phyloP scores from a whole-genome alignment of 768 basidiomycete species.

The Crucibulum laeve region DNA sequence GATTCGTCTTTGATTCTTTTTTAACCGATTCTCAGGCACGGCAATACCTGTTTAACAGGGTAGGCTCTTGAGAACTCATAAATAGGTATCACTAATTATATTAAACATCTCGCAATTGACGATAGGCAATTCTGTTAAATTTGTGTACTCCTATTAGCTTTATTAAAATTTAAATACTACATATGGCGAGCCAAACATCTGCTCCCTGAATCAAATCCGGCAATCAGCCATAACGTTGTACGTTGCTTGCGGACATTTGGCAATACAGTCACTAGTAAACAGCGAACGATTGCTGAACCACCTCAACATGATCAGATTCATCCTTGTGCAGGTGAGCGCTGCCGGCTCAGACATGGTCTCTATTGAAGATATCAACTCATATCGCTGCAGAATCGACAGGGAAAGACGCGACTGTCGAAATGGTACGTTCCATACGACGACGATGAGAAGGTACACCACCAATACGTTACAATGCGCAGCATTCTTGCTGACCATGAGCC shows the following conservation, averaged over 20 bases:
- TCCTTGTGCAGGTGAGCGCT: constrained; percentile 86
- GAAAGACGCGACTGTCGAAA: constrained; percentile 94
- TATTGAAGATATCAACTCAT: constrained; percentile 3
- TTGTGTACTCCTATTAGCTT: no score
- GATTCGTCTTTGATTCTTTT: no score
- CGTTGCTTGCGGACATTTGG: constrained; percentile 1
- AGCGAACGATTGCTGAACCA: constrained; percentile 6
- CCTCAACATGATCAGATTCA: constrained; percentile 87
- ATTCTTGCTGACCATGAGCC: neutral
- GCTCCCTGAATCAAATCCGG: neutral
- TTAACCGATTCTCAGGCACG: no score
- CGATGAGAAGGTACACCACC: constrained; percentile 81
- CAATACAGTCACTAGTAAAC: constrained; percentile 10
- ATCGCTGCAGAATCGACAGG: constrained; percentile 81
- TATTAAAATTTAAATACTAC: no score
- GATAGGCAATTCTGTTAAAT: no score
- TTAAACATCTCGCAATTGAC: no score
- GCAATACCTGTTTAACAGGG: no score
- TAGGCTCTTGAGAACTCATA: no score
- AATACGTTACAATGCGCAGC: neutral
- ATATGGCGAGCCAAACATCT: no score
- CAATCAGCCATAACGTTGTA: neutral
- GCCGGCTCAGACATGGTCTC: neutral
- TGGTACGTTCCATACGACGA: constrained; percentile 99
- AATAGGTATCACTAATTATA: no score